These are phyloP conservation scores for Mrakia hoshinonis DNA, from an alignment of 768 basidiomycete species.

Conservation along the genomic window DNA sequence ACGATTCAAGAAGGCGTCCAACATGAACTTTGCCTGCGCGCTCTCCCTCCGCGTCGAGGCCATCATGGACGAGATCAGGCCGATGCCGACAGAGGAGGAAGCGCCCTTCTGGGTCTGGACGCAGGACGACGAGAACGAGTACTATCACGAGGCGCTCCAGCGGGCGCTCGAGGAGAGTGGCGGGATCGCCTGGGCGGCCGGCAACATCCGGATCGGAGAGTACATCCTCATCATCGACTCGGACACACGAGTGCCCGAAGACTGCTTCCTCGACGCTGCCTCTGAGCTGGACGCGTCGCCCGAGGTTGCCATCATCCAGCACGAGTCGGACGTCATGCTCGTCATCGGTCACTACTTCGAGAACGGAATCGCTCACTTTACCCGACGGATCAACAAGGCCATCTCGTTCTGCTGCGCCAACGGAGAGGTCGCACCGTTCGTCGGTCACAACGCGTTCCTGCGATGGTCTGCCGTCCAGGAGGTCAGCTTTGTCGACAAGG, in stretches of 20 bases:
- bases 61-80: constrained; percentile 45
- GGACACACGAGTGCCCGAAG: constrained; percentile 39
- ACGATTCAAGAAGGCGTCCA: constrained; percentile 86
- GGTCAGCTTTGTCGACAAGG: constrained; percentile 36
- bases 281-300: constrained; percentile 73
- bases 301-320: constrained; percentile 80
- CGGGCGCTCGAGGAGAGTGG: constrained; percentile 62
- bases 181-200: constrained; percentile 62
- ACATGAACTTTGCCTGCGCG: constrained; percentile 77
- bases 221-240: constrained; percentile 29
- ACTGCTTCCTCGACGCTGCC: constrained; percentile 83
- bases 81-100: constrained; percentile 43
- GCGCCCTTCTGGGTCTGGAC: constrained; percentile 51
- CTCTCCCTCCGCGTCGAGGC: constrained; percentile 57
- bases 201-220: constrained; percentile 51
- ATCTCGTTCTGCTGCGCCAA: constrained; percentile 39
- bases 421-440: constrained; percentile 41
- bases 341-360: constrained; percentile 84
- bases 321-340: constrained; percentile 82
- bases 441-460: constrained; percentile 59
- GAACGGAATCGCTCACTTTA: constrained; percentile 63
- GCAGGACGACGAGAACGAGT: constrained; percentile 57
- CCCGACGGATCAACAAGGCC: constrained; percentile 62
- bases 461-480: constrained; percentile 86
- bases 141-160: constrained; percentile 60